phyloP scores from a whole-genome alignment of 1,284 basidiomycete species.

The Ustilago nuda region DNA sequence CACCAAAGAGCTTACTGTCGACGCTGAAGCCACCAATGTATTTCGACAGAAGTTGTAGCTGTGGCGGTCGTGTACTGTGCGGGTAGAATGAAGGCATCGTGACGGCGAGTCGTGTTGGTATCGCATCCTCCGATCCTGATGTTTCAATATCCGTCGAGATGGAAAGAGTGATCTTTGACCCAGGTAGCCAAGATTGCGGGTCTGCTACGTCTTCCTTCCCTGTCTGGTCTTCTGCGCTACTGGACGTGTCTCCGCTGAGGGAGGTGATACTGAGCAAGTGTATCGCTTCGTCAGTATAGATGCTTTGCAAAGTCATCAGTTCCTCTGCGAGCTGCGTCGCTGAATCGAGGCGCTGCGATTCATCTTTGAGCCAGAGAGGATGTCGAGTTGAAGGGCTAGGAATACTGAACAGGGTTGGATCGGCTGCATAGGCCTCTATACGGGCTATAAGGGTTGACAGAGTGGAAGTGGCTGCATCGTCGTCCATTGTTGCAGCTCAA shows the following conservation, averaged over 20 bases:
- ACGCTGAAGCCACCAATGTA: conserved; percentile 64
- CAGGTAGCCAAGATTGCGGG: conserved; percentile 36
- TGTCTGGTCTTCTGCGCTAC: background rate
- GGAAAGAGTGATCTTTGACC: conserved; percentile 40
- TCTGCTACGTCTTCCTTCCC: conserved; percentile 28
- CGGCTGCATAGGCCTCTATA: conserved; percentile 29
- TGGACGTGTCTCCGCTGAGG: background rate
- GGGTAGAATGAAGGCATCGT: conserved; percentile 63
- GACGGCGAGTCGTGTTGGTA: conserved; percentile 56
- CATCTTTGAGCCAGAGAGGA: conserved; percentile 25
- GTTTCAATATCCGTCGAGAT: conserved; percentile 44
- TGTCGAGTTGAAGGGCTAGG: conserved; percentile 29
- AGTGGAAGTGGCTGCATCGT: conserved; percentile 5
- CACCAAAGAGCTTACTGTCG: conserved; percentile 62
- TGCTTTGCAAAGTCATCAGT: conserved; percentile 62
- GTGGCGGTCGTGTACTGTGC: conserved; percentile 48
- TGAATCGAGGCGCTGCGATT: conserved; percentile 27
- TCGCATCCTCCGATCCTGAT: conserved; percentile 3
- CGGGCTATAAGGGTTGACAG: conserved; percentile 38
- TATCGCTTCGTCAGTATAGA: conserved; percentile 60
- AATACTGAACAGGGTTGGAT: conserved; percentile 16
- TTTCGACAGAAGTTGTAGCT: conserved; percentile 61
- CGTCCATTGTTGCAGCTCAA: conserved; percentile 14
- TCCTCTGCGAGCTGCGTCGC: conserved; percentile 57
- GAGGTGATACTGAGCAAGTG: conserved; percentile 30